Percentiles rank a stretch among this genome's conserved stretches.
phyloP scores from a whole-genome alignment of 2,329 filamentous ascomycete species.

The Sporothrix curviconia region DNA sequence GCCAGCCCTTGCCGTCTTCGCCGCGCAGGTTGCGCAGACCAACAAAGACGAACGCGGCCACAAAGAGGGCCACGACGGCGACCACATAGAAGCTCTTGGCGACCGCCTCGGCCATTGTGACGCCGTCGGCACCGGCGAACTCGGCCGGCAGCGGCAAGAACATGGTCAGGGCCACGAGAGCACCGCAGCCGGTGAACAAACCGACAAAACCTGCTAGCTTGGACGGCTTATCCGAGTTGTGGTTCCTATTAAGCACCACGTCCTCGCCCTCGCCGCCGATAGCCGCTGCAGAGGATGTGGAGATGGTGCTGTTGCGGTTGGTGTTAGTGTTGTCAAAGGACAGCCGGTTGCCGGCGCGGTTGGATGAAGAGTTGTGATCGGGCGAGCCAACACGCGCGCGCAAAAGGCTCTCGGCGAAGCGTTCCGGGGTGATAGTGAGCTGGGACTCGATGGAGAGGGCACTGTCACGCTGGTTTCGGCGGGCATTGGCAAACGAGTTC shows the following conservation, averaged over 20 bases:
- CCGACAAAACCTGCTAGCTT: slow-evolving; percentile 82
- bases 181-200: slow-evolving; percentile 85
- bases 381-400: slow-evolving; percentile 16
- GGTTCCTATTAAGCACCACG: slow-evolving; percentile 11
- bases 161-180: slow-evolving; percentile 70
- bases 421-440: slow-evolving; percentile 65
- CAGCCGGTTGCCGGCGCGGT: slow-evolving; percentile 13
- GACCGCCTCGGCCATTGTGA: slow-evolving; percentile 67
- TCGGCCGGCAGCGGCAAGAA: slow-evolving; percentile 83
- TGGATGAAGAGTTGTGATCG: slow-evolving; percentile 23
- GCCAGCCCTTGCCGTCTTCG: slow-evolving; percentile 72
- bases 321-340: slow-evolving; percentile 17
- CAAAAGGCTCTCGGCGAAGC: slow-evolving; percentile 32
- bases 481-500: slow-evolving; percentile 27
- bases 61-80: slow-evolving; percentile 60
- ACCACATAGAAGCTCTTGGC: slow-evolving; percentile 85
- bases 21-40: slow-evolving; percentile 64
- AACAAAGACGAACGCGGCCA: slow-evolving; percentile 70
- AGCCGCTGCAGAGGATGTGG: not conserved
- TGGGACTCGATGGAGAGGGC: slow-evolving; percentile 67
- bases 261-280: slow-evolving; percentile 20
- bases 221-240: slow-evolving; percentile 39
- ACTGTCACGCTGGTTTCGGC: slow-evolving; percentile 46
- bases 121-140: slow-evolving; percentile 65
- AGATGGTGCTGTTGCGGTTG: not conserved